phyloP scores from a whole-genome alignment of 345 rosid species.

The Xanthoceras sorbifolium region DNA sequence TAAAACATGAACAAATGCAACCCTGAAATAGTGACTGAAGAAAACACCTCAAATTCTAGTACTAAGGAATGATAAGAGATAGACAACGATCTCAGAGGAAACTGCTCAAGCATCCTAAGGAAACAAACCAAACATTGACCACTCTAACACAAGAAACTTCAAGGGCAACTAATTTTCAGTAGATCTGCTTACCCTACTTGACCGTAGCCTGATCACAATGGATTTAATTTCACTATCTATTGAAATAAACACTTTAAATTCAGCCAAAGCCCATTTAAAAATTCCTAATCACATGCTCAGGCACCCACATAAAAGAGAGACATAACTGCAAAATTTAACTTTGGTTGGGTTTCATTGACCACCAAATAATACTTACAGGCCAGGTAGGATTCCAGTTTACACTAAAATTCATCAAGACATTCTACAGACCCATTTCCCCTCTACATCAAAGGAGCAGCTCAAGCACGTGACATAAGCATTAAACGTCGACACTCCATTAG shows the following conservation, averaged over 20 bases:
- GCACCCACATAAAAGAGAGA: neutral
- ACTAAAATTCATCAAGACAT: conserved; percentile 5
- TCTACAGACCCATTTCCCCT: neutral
- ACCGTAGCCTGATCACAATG: neutral
- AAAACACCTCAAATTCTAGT: neutral
- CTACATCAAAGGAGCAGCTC: conserved; percentile 12
- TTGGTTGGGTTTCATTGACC: neutral
- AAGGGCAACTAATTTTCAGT: neutral
- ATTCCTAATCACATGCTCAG: neutral
- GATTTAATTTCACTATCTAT: conserved; percentile 3
- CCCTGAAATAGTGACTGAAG: neutral
- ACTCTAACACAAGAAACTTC: neutral
- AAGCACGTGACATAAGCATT: neutral
- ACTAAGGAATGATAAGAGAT: neutral
- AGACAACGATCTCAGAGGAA: neutral
- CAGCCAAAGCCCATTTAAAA: neutral
- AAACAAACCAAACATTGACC: conserved; percentile 1
- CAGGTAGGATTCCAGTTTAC: neutral
- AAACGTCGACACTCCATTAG: neutral
- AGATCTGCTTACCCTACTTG: neutral
- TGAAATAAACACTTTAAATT: neutral
- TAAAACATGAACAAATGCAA: neutral
- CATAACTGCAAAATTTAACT: neutral
- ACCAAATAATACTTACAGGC: conserved; percentile 1
- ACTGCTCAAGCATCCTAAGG: neutral